phyloP scores from a whole-genome alignment of 2,329 filamentous ascomycete genomes.

The Scedosporium aurantiacum region DNA sequence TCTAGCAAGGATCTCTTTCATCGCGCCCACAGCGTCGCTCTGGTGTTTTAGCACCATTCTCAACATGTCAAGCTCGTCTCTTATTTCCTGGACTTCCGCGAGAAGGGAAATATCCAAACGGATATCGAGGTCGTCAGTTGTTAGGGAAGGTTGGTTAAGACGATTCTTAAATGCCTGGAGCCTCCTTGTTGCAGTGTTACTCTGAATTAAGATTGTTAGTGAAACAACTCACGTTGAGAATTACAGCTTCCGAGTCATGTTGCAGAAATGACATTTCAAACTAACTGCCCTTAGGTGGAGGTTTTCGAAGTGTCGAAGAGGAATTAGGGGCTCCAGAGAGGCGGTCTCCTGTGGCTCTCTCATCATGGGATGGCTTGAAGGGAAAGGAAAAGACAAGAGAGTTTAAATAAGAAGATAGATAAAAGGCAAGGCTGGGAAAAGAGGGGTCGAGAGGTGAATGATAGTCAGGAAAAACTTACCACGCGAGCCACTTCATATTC shows the following conservation, averaged over 20 bases:
- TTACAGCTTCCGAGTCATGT: not conserved
- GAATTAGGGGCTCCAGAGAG: not conserved
- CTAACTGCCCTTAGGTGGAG: not conserved
- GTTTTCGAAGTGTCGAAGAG: not conserved
- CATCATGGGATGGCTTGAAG: not conserved
- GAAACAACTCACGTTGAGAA: not conserved
- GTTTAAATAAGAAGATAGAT: too few species aligned
- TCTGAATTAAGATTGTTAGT: not conserved
- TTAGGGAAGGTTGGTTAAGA: not conserved
- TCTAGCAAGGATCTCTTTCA: not conserved
- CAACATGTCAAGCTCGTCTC: slow-evolving; percentile 9
- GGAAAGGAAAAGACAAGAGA: too few species aligned
- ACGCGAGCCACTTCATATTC: slow-evolving; percentile 5
- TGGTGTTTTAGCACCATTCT: slow-evolving; percentile 7
- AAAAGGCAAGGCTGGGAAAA: not conserved
- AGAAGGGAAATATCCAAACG: slow-evolving; percentile 6
- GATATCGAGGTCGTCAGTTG: not conserved
- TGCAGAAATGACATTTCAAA: not conserved
- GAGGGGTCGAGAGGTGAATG: not conserved
- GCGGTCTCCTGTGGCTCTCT: too few species aligned
- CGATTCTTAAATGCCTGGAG: not conserved
- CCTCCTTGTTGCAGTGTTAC: not conserved
- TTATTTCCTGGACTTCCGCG: slow-evolving; percentile 9
- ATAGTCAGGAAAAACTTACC: not conserved
- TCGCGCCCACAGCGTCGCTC: not conserved